Evolutionary conservation across 495 filamentous ascomycete genomes (phyloP).

Genomic region (Ramalina intermedia): DNA sequence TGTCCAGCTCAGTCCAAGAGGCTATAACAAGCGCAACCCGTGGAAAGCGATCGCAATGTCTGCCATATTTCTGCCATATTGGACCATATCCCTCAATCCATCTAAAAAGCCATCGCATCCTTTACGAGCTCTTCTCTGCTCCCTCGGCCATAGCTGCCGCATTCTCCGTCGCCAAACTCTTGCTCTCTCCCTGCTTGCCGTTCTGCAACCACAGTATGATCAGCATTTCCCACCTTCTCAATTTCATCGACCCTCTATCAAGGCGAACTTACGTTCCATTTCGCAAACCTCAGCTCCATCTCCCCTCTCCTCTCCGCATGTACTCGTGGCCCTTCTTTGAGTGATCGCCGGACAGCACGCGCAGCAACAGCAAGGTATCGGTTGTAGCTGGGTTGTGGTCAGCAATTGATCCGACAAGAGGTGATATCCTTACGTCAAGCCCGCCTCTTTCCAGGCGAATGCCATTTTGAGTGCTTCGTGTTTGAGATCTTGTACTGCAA

Average conservation of each 20-base stretch:
- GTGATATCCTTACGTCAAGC: slow-evolving; percentile 62
- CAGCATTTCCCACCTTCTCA: slow-evolving; percentile 8
- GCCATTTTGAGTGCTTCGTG: slow-evolving; percentile 58
- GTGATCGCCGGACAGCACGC: slow-evolving; percentile 57
- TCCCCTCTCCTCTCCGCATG: slow-evolving; percentile 78
- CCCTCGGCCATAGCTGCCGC: slow-evolving; percentile 41
- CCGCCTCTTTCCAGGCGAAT: slow-evolving; percentile 96
- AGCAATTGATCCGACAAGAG: slow-evolving; percentile 8
- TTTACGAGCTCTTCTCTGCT: slow-evolving; percentile 10
- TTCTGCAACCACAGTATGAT: slow-evolving; percentile 39
- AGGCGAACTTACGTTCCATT: slow-evolving; percentile 74
- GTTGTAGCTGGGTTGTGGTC: slow-evolving; percentile 27
- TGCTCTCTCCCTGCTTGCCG: slow-evolving; percentile 88
- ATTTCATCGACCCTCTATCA: not conserved
- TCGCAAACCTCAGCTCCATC: slow-evolving; percentile 82
- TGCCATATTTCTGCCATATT: no score
- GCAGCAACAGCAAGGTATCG: slow-evolving; percentile 42
- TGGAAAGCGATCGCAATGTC: no score
- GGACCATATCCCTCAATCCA: no score
- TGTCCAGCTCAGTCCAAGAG: no score
- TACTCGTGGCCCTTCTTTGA: slow-evolving; percentile 85
- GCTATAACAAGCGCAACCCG: no score
- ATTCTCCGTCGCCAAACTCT: slow-evolving; percentile 61
- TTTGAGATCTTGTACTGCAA: no score
- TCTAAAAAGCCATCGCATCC: not conserved